Conservation (phyloP, 2,329 filamentous ascomycete species). For the Ophiosphaerella narmari region DNA sequence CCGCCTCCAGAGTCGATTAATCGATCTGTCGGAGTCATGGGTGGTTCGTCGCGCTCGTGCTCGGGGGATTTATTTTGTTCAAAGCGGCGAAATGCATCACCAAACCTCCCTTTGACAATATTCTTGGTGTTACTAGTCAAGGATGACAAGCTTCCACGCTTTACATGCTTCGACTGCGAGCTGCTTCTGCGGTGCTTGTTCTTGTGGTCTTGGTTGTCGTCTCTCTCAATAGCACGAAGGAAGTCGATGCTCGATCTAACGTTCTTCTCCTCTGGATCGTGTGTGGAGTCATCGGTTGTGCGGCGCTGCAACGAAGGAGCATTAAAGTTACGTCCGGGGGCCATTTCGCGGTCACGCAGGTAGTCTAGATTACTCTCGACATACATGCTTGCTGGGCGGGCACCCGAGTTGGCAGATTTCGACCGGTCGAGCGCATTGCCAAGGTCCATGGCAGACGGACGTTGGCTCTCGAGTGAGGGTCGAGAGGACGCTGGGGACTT, state of each 20-base stretch:
- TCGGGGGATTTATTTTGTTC: conserved; percentile 59
- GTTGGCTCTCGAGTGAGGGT: conserved; percentile 72
- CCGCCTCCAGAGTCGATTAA: conserved; percentile 25
- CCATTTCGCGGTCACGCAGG: conserved; percentile 74
- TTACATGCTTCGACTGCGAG: conserved; percentile 65
- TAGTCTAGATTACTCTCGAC: conserved; percentile 83
- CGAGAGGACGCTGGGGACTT: conserved; percentile 63
- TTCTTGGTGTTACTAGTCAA: conserved; percentile 77
- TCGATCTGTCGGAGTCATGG: conserved; percentile 32
- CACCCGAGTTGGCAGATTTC: conserved; percentile 67
- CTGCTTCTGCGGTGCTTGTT: conserved; percentile 58
- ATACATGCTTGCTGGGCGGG: conserved; percentile 80
- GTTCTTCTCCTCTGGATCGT: conserved; percentile 63
- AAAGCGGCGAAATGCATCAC: conserved; percentile 91
- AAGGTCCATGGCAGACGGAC: conserved; percentile 67
- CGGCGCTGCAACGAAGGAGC: conserved; percentile 35
- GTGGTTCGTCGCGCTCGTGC: conserved; percentile 32
- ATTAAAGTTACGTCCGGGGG: conserved; percentile 46
- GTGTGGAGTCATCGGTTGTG: conserved; percentile 41
- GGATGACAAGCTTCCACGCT: conserved; percentile 72
- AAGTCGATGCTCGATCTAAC: conserved; percentile 84
- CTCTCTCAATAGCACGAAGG: conserved; percentile 73
- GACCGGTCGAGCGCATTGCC: conserved; percentile 63
- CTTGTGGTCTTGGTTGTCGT: conserved; percentile 58
- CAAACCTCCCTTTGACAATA: conserved; percentile 85